A percentile compares a stretch with the other conserved stretches of the same genome.
phyloP scores from a whole-genome alignment of 352 stramenopile species.

The Globisporangium splendens region DNA sequence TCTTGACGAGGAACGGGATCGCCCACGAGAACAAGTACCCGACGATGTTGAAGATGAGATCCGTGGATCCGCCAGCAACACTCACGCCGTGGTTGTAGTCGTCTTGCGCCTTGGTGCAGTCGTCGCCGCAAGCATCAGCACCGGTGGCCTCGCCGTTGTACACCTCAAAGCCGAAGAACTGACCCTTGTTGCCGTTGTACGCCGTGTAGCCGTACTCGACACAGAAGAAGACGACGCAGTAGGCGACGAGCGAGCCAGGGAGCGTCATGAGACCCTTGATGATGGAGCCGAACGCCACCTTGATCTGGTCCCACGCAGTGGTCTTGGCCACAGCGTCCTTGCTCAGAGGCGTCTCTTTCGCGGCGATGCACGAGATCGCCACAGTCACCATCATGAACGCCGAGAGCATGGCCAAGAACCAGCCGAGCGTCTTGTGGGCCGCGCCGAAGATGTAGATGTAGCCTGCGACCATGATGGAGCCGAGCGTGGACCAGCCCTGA shows the following conservation, averaged over 20 bases:
- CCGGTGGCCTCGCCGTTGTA: too few species aligned
- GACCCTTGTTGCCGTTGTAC: constrained; percentile 22
- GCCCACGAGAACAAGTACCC: too few species aligned
- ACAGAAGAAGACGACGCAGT: constrained; percentile 23
- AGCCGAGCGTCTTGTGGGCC: constrained; percentile 18
- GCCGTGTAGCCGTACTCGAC: constrained; percentile 28
- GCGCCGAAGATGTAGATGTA: constrained; percentile 33
- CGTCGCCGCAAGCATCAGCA: too few species aligned
- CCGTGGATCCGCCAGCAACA: too few species aligned
- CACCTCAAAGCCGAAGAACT: too few species aligned
- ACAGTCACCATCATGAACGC: constrained; percentile 18
- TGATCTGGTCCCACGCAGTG: constrained; percentile 6
- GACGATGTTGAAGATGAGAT: too few species aligned
- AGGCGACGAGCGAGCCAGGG: constrained; percentile 14
- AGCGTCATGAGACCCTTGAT: constrained; percentile 17
- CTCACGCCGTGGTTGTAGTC: too few species aligned
- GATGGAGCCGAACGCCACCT: constrained; percentile 18
- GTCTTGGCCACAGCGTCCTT: background rate
- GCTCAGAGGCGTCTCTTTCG: constrained; percentile 13
- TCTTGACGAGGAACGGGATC: too few species aligned
- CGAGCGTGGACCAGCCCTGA: constrained; percentile 22
- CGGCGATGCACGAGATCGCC: constrained; percentile 9
- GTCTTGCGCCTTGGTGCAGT: too few species aligned
- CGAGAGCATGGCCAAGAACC: constrained; percentile 31
- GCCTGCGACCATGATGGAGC: constrained; percentile 25